Base-by-base conservation (phyloP, 2,329 filamentous ascomycete genomes). In the Curvularia eragrostidis region DNA sequence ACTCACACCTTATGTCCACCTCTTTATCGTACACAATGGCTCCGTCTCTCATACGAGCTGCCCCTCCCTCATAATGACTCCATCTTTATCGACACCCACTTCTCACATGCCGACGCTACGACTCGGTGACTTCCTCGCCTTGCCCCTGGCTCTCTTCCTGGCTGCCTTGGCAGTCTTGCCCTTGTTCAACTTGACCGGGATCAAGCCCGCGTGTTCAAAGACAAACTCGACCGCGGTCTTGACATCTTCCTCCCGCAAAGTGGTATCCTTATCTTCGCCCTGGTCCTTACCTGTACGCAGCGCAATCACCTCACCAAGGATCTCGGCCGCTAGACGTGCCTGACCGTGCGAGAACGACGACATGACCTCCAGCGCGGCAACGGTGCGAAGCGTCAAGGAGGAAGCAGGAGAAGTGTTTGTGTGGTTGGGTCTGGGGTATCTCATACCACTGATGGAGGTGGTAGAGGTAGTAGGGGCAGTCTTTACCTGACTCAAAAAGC, bases 331-430 rank as follows among this genome's bases (percentile, higher is more conserved):
- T 2, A 65, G 42, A 5, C 54, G 32, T 7, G 53, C 43, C 15
- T 65, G 62, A 0, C 62, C 62, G 1, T 56, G 62, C 0, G 59
- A 59, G n/a, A 57, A 46, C 12, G 55, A 59, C 3, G 55, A 46
- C 0, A 61, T 10, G 8, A 65, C 10, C 0, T 18, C 28, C 1
- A 65, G 24, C 0, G 39, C 51, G 5, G 51, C 55, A 0, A 63
- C 9, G 1, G 47, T 51, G 1, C 21, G 8, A 1, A 30, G 1
- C 7, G 44, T 18, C 44, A 61, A 2, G 23, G 26, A 12, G 49
- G 41, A 43, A 8, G 41, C 6, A 15, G 13, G 34, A 6, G 34
- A n/a, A 26, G 24, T 4, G 24, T n/a, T n/a, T n/a, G n/a, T n/a
- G n/a, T n/a, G n/a, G n/a, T n/a, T n/a, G n/a, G n/a, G n/a, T n/a